phyloP scores from a whole-genome alignment of 2,329 filamentous ascomycete genomes.

The Incumbomyces delicatus region DNA sequence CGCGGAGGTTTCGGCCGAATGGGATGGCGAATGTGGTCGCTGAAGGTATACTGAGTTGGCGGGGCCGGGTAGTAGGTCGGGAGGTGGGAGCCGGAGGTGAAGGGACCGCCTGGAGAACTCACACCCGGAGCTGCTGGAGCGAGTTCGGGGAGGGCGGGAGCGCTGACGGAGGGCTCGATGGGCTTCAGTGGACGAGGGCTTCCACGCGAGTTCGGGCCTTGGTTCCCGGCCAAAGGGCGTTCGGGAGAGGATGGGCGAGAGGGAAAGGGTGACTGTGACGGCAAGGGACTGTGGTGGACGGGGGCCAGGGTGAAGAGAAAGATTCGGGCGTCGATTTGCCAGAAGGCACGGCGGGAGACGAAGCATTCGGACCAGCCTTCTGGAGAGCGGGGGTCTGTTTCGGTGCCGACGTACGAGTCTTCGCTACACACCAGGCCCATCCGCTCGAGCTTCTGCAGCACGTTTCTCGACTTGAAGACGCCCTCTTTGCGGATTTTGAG shows the following conservation, averaged over 20 bases:
- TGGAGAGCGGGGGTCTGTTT: constrained; percentile 50
- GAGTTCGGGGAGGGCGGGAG: constrained; percentile 13
- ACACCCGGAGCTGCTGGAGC: constrained; percentile 12
- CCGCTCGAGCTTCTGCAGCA: constrained; percentile 82
- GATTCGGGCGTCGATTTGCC: constrained; percentile 78
- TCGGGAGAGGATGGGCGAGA: constrained; percentile 44
- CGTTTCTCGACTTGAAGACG: constrained; percentile 71
- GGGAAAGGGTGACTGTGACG: constrained; percentile 40
- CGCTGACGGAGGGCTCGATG: not conserved
- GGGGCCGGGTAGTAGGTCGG: constrained; percentile 85
- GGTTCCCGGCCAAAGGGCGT: constrained; percentile 15
- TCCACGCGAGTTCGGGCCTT: constrained; percentile 1
- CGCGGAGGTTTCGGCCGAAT: constrained; percentile 78
- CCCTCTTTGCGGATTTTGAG: constrained; percentile 78
- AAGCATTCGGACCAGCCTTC: constrained; percentile 73
- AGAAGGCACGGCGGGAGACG: constrained; percentile 70
- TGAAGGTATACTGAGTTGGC: constrained; percentile 70
- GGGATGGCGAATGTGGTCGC: constrained; percentile 72
- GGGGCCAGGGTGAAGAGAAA: constrained; percentile 81
- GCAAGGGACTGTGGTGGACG: constrained; percentile 37
- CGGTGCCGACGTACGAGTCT: constrained; percentile 63
- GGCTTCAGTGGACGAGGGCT: constrained; percentile 7
- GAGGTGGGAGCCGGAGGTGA: constrained; percentile 71
- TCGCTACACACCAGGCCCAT: constrained; percentile 77
- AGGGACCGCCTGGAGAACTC: constrained; percentile 49